Evolutionary conservation across 208 protist genomes (phyloP), one percentile per base, ranked within the genome.

Genomic region (Acanthamoeba sp.): DNA sequence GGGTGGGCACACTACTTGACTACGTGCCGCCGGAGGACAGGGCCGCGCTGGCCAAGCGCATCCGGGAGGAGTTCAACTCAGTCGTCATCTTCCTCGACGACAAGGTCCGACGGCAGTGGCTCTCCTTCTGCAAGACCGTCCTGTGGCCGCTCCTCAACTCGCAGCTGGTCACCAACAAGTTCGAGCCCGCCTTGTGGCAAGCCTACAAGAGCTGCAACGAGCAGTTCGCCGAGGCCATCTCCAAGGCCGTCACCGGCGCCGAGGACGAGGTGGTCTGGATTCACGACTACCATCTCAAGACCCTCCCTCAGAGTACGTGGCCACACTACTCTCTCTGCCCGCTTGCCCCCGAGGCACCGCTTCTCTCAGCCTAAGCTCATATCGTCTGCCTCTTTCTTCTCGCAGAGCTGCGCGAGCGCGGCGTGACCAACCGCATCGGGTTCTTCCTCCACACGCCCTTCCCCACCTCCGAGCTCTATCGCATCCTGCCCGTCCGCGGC

Each of bases 401-500:
- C 7, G 62, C 62, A 69, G 62, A 69, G 62, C 62, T 69, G 62
- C 62, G 62, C 27, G 62, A 69, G 62, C 62, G 29, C 1, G 95
- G 87, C 34, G 62, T 92, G 24, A 92, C 57, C 14, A 55, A 69
- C 62, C 57, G 87, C 20, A 73, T 92, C 14, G 87, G 87, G 94
- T 98, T 98, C 71, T 98, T 98, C 82, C 55, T 98, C 2, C 97
- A 98, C 95, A 97, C 93, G n/a, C 97, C 97, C 4, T 98, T 97
- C 62, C 97, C 97, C n/a, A 87, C 96, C 0, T 94, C 91, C 2
- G 97, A 98, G 64, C 80, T 98, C 57, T 98, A 95, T 78, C 66
- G 96, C 48, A 97, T 97, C 59, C 45, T 98, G 50, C 94, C 97
- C 0, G 80, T 93, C 3, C 52, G 97, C 36, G 50, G 52, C 3